phyloP scores from a whole-genome alignment of 2,329 filamentous ascomycete species.

The Aspergillus sp. region DNA sequence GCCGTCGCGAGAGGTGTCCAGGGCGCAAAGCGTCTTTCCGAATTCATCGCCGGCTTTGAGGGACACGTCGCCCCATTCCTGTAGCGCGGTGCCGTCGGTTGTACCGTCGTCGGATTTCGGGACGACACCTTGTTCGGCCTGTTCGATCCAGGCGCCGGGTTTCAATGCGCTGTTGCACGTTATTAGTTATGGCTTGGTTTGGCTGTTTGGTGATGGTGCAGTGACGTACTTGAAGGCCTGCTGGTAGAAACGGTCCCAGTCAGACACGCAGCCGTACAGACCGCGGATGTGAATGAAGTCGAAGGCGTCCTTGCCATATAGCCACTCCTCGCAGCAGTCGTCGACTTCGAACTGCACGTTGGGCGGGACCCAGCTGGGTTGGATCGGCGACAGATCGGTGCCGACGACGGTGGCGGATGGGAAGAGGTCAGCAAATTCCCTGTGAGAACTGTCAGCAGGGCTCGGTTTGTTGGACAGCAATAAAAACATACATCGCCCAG shows the following conservation, averaged over 20 bases:
- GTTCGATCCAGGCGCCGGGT: slow-evolving; percentile 39
- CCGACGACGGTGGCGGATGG: slow-evolving; percentile 46
- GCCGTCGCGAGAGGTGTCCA: slow-evolving; percentile 25
- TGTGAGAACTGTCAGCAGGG: slow-evolving; percentile 2
- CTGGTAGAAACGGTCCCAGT: slow-evolving; percentile 45
- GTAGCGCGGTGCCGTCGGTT: slow-evolving; percentile 30
- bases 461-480: neutral
- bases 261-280: slow-evolving; percentile 45
- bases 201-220: no score
- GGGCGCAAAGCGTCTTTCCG: slow-evolving; percentile 22
- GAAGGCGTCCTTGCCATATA: slow-evolving; percentile 32
- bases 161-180: slow-evolving; percentile 28
- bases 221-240: slow-evolving; percentile 23
- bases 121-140: slow-evolving; percentile 42
- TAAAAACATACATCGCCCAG: slow-evolving; percentile 18
- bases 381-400: slow-evolving; percentile 51
- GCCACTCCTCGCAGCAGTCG: slow-evolving; percentile 40
- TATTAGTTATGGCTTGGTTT: neutral
- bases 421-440: slow-evolving; percentile 34
- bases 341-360: slow-evolving; percentile 51
- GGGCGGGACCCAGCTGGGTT: slow-evolving; percentile 47
- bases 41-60: slow-evolving; percentile 28
- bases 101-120: slow-evolving; percentile 42
- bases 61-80: slow-evolving; percentile 17
- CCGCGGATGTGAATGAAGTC: slow-evolving; percentile 50